Percentiles rank a stretch among this genome's conserved stretches.
Conservation (phyloP, 352 stramenopile genomes). For the Phytophthora vignae region DNA sequence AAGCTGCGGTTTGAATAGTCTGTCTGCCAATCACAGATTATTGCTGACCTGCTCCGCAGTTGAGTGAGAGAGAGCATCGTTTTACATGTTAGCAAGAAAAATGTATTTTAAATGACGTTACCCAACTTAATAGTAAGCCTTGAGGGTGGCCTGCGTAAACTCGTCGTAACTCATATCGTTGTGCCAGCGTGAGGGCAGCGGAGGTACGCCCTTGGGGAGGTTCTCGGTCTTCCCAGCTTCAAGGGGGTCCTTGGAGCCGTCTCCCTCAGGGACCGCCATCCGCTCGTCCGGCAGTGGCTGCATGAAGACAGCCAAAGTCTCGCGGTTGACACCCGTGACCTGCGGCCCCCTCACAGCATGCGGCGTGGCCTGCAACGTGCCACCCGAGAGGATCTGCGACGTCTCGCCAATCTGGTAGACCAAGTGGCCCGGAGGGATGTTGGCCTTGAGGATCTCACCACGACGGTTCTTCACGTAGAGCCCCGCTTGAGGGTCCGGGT, state of each 20-base stretch:
- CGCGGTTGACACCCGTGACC: constrained; percentile 82
- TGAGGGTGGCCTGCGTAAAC: constrained; percentile 92
- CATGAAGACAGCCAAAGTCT: constrained; percentile 98
- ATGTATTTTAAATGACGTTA: too few species aligned
- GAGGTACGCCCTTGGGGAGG: constrained; percentile 80
- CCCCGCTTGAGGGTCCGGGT: constrained; percentile 84
- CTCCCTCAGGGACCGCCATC: constrained; percentile 74
- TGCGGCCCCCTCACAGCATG: constrained; percentile 90
- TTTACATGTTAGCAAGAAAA: too few species aligned
- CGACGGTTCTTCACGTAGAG: constrained; percentile 95
- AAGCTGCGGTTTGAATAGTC: too few species aligned
- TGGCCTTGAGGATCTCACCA: constrained; percentile 90
- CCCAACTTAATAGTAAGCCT: constrained; percentile 85
- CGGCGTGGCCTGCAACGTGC: constrained; percentile 91
- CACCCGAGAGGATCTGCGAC: constrained; percentile 95
- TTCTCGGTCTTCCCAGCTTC: constrained; percentile 75
- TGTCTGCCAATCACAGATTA: too few species aligned
- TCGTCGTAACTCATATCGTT: constrained; percentile 92
- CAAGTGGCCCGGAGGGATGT: constrained; percentile 87
- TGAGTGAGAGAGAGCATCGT: too few species aligned
- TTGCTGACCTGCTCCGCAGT: too few species aligned
- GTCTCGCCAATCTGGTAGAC: constrained; percentile 97
- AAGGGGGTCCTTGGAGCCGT: constrained; percentile 35
- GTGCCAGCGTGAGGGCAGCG: constrained; percentile 88
- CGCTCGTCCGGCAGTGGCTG: constrained; percentile 90